Base-by-base conservation (phyloP, 768 basidiomycete species). In the Rhodosporidiobolus odoratus region DNA sequence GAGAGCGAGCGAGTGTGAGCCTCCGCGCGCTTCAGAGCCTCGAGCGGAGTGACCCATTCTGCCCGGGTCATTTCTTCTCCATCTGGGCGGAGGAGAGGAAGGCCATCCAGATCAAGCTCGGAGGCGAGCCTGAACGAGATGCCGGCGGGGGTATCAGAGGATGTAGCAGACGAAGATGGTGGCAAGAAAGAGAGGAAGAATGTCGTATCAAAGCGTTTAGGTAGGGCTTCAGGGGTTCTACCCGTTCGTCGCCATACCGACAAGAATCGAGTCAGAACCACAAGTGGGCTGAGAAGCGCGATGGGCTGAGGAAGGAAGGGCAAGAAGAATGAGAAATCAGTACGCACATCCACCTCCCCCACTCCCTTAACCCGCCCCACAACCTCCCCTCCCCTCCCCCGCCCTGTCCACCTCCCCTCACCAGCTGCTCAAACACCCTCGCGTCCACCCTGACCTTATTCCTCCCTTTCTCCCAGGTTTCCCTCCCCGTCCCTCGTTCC, bases 141-240 rank as follows among this genome's bases (percentile, higher is more conserved):
- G 23, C n/a, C n/a, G 54, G 45, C 37, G 21, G 38, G 6, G 21
- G 53, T 9, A 16, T 60, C 37, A 25, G 21, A 7, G 23, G 34
- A 10, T 1, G 54, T 21, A 19, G 64, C 15, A 30, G 62, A 34
- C n/a, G 62, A 56, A 10, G 47, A 30, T 1, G 65, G 52, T 0
- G 66, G 73, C 21, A 76, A 59, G 17, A 75, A 38, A n/a, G 74
- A 43, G 52, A 75, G 48, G 68, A 73, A 75, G 67, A 76, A 76
- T 41, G 62, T 66, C 10, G 76, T 76, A 60, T 76, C 74, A 69
- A 71, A 76, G 2, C 76, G 71, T 3, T 72, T 62, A 2, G 66
- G 62, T 5, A 71, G 64, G 4, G 34, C 43, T 15, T 30, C 12
- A 0, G 74, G 74, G 2, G 76, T 76, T 23, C 66, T 75, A 34